Percentiles rank a stretch among this genome's conserved stretches.
phyloP scores from a whole-genome alignment of 2,329 filamentous ascomycete genomes.

The Phialocephala sp. region DNA sequence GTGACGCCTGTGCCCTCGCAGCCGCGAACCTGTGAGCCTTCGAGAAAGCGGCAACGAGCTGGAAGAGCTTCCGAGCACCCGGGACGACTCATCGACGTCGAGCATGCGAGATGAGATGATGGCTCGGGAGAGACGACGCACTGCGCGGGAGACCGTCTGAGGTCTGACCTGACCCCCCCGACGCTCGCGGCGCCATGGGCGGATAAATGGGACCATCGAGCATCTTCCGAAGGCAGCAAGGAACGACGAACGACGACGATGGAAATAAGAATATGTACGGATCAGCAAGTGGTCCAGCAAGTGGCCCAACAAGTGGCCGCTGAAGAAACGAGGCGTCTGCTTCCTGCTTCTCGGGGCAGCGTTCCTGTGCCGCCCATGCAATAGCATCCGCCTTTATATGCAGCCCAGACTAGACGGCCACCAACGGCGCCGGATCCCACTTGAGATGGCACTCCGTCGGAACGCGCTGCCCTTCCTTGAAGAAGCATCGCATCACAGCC shows the following conservation, averaged over 20 bases:
- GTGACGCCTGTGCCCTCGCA: neutral
- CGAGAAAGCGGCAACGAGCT: neutral
- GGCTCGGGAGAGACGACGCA: neutral
- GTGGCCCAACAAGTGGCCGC: neutral
- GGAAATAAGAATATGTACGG: neutral
- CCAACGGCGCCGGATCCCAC: neutral
- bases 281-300: neutral
- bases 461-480: neutral
- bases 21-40: neutral
- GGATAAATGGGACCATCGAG: neutral
- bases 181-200: neutral
- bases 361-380: conserved; percentile 12
- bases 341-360: neutral
- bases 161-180: neutral
- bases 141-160: neutral
- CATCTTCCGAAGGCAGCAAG: neutral
- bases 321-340: conserved; percentile 7
- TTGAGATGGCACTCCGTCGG: neutral
- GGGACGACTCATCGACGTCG: neutral
- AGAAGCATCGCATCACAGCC: neutral
- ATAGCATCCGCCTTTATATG: conserved; percentile 8
- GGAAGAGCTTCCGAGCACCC: neutral
- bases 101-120: neutral
- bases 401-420: neutral
- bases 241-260: neutral